phyloP scores from a whole-genome alignment of 805 yeast genomes.

The Blastobotrys americana region DNA sequence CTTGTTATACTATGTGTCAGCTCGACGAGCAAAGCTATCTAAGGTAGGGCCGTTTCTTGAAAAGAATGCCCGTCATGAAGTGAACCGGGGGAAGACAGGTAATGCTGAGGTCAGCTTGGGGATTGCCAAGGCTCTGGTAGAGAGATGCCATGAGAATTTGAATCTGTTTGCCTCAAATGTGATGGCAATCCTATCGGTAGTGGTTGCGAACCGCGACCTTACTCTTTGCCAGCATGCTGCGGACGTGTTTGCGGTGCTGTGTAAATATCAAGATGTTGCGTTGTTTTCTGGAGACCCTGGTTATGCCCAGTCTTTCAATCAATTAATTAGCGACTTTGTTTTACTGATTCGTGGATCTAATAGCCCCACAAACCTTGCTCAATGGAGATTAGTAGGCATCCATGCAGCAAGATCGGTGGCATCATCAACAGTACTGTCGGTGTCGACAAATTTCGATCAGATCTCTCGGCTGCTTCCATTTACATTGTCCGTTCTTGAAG shows the following conservation, averaged over 20 bases:
- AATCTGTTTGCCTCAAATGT: constrained; percentile 72
- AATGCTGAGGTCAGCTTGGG: constrained; percentile 76
- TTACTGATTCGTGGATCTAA: constrained; percentile 3
- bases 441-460: constrained; percentile 21
- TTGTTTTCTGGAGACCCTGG: constrained; percentile 58
- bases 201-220: constrained; percentile 52
- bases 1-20: constrained; percentile 80
- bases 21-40: constrained; percentile 80
- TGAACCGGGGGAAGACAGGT: constrained; percentile 57
- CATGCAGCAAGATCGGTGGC: constrained; percentile 36
- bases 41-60: constrained; percentile 70
- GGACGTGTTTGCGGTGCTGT: constrained; percentile 32
- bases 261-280: constrained; percentile 49
- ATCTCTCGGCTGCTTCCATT: constrained; percentile 18
- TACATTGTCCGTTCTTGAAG: constrained; percentile 14
- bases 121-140: constrained; percentile 61
- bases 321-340: constrained; percentile 22
- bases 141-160: constrained; percentile 72
- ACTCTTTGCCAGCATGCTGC: constrained; percentile 42
- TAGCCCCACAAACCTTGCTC: constrained; percentile 13
- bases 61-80: constrained; percentile 55
- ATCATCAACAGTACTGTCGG: constrained; percentile 27
- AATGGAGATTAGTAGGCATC: constrained; percentile 27
- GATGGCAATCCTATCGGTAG: constrained; percentile 48
- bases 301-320: constrained; percentile 44